Evolutionary conservation across 2,329 filamentous ascomycete species (phyloP).

Genomic region (Aspergillus unguis): DNA sequence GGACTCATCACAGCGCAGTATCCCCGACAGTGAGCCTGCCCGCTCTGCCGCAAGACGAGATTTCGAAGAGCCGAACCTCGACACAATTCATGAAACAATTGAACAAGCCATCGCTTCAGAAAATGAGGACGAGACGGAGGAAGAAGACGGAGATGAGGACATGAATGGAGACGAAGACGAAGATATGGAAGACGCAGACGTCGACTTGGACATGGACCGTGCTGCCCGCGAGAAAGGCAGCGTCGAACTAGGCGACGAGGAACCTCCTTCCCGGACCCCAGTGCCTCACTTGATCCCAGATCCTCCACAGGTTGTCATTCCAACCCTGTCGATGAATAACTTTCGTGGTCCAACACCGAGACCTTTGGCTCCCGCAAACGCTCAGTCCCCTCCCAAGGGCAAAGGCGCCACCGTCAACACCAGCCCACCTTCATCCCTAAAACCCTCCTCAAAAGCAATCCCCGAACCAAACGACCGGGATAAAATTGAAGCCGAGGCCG

Average conservation of each 20-base stretch:
- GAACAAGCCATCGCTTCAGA: not conserved
- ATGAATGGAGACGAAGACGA: not conserved
- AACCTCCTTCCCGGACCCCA: conserved; percentile 5
- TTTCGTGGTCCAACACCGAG: no score
- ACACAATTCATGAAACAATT: not conserved
- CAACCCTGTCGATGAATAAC: no score
- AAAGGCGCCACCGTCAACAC: not conserved
- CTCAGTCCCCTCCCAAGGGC: no score
- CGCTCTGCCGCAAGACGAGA: not conserved
- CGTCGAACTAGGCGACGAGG: conserved; percentile 36
- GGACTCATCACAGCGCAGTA: conserved; percentile 2
- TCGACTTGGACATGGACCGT: conserved; percentile 16
- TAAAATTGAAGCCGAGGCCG: not conserved
- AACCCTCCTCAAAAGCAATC: not conserved
- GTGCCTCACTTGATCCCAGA: no score
- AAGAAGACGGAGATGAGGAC: not conserved
- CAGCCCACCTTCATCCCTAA: not conserved
- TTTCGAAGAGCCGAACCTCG: not conserved
- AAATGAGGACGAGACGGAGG: not conserved
- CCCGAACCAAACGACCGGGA: not conserved
- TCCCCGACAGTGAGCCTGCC: conserved; percentile 10
- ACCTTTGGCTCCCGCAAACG: no score
- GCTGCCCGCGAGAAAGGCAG: conserved; percentile 34
- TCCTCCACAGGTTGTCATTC: no score
- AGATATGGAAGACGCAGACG: conserved; percentile 14